Percentiles rank a stretch among this genome's conserved stretches.
These are phyloP conservation scores for Miscanthus lutarioriparius DNA, from an alignment of 176 grass and related monocot genomes.

Conservation along the genomic window DNA sequence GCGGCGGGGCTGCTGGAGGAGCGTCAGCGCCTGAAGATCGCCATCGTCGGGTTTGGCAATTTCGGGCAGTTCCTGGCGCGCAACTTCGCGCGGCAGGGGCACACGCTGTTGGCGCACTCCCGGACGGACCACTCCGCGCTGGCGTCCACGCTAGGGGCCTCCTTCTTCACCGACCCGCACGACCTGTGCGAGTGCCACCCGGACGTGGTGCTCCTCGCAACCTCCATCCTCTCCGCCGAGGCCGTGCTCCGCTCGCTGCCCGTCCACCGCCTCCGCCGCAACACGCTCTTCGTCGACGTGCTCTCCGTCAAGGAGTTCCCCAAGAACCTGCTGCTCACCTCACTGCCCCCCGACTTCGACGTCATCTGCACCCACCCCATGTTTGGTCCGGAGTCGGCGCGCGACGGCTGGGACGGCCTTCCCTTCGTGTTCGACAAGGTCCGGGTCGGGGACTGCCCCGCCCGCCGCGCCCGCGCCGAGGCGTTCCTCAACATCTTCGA, in stretches of 20 bases:
- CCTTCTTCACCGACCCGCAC: conserved; percentile 70
- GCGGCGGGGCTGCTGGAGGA: conserved; percentile 48
- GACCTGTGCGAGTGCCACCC: conserved; percentile 93
- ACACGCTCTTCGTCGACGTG: conserved; percentile 86
- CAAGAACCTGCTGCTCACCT: conserved; percentile 70
- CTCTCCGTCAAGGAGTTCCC: conserved; percentile 97
- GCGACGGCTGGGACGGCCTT: conserved; percentile 78
- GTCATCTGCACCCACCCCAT: conserved; percentile 93
- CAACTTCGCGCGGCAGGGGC: conserved; percentile 68
- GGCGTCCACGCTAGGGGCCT: conserved; percentile 50
- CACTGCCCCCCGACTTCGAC: conserved; percentile 65
- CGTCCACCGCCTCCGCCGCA: conserved; percentile 80
- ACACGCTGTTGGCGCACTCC: conserved; percentile 70
- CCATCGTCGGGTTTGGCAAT: conserved; percentile 87
- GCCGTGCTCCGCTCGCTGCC: conserved; percentile 73
- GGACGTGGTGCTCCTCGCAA: conserved; percentile 74
- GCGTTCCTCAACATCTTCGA: conserved; percentile 79
- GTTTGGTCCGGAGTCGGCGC: conserved; percentile 87
- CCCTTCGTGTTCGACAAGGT: conserved; percentile 90
- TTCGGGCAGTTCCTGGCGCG: conserved; percentile 79
- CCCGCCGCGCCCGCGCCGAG: conserved; percentile 51
- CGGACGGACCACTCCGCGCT: conserved; percentile 73
- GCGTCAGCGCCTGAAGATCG: conserved; percentile 79
- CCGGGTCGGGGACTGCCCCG: conserved; percentile 53
- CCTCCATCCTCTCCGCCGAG: conserved; percentile 84